Percentiles rank a stretch among this genome's conserved stretches.
Conservation (phyloP, 2,329 filamentous ascomycete species). For the Fusarium ambrosium region DNA sequence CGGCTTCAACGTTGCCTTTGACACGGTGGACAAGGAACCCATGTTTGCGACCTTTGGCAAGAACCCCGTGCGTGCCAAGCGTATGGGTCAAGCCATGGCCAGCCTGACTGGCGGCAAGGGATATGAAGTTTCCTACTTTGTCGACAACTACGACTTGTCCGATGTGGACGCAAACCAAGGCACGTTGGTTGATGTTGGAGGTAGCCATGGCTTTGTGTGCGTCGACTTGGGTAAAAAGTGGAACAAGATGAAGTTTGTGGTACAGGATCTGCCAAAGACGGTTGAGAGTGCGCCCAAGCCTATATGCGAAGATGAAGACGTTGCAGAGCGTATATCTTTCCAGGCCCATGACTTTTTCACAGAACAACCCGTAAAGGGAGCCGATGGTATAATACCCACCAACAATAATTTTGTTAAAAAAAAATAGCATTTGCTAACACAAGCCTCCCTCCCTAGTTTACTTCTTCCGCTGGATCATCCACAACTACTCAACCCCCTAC, state of each 20-base stretch:
- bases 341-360: conserved; percentile 70
- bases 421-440: conserved; percentile 22
- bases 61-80: conserved; percentile 60
- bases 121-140: conserved; percentile 66
- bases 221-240: conserved; percentile 66
- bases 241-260: conserved; percentile 66
- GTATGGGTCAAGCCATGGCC: conserved; percentile 69
- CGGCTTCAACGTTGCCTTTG: conserved; percentile 66
- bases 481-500: conserved; percentile 71
- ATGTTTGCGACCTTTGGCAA: conserved; percentile 68
- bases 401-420: not conserved
- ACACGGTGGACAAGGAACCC: conserved; percentile 64
- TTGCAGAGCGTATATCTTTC: conserved; percentile 58
- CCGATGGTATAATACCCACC: conserved; percentile 58
- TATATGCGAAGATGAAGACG: conserved; percentile 54
- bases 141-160: conserved; percentile 67
- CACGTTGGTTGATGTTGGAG: conserved; percentile 70
- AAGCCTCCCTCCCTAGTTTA: conserved; percentile 58
- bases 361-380: conserved; percentile 65
- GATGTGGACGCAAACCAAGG: conserved; percentile 59
- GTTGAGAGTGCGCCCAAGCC: conserved; percentile 62
- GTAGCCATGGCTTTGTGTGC: conserved; percentile 69
- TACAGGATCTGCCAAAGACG: conserved; percentile 67
- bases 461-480: conserved; percentile 71
- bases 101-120: conserved; percentile 68